Percentiles rank a stretch among this genome's conserved stretches.
phyloP scores from a whole-genome alignment of 495 filamentous ascomycete genomes.

The Lichenothelia convexa region DNA sequence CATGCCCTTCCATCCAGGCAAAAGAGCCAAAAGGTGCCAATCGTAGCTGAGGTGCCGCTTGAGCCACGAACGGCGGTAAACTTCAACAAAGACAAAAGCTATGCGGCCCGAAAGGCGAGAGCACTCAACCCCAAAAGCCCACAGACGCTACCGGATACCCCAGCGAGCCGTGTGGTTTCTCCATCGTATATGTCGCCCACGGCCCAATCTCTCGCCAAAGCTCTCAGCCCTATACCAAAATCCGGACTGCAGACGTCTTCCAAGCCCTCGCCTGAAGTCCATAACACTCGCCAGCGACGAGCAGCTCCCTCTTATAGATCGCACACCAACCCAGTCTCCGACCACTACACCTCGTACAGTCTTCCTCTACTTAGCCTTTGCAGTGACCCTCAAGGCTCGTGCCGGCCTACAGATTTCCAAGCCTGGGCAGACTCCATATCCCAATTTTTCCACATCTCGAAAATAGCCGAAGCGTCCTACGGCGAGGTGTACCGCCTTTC shows the following conservation, averaged over 20 bases:
- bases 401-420: conserved; percentile 9
- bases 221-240: no score
- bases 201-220: not conserved
- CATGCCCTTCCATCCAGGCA: no score
- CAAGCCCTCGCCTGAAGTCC: not conserved
- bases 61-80: no score
- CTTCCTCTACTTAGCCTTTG: conserved; percentile 8
- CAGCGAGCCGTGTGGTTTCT: no score
- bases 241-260: not conserved
- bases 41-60: no score
- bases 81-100: no score
- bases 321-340: not conserved
- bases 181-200: no score
- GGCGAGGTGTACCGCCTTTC: conserved; percentile 48
- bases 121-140: no score
- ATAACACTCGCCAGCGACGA: not conserved
- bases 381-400: conserved; percentile 2
- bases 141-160: no score
- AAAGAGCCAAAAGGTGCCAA: no score
- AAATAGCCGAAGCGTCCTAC: conserved; percentile 53
- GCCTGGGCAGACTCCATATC: conserved; percentile 34
- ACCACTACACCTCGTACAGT: conserved; percentile 1
- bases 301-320: not conserved
- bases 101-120: no score
- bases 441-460: conserved; percentile 29